Conservation (phyloP, 768 basidiomycete species). For the Psilocybe azurescens region DNA sequence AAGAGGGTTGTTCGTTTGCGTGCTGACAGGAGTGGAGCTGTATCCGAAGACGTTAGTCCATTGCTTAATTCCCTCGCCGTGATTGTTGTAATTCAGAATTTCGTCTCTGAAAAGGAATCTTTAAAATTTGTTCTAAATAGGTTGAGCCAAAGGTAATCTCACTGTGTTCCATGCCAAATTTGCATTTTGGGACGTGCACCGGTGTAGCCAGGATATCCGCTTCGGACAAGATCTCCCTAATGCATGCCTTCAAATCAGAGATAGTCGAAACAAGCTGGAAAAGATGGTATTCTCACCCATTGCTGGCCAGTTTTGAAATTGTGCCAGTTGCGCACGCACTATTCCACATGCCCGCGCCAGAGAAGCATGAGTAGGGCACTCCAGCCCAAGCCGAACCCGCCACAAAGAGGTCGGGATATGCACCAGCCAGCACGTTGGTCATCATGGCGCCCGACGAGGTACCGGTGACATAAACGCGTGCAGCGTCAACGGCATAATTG, state of each 20-base stretch:
- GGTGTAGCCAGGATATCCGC: constrained; percentile 62
- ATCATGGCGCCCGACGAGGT: constrained; percentile 64
- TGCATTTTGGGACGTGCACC: constrained; percentile 56
- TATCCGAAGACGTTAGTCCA: constrained; percentile 62
- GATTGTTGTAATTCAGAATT: constrained; percentile 55
- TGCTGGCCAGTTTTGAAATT: constrained; percentile 46
- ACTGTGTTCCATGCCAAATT: constrained; percentile 59
- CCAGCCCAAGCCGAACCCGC: constrained; percentile 57
- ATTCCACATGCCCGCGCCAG: constrained; percentile 53
- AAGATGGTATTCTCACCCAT: constrained; percentile 41
- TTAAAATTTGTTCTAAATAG: background rate
- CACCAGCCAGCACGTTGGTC: constrained; percentile 59
- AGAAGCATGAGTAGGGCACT: constrained; percentile 61
- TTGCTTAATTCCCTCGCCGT: constrained; percentile 55
- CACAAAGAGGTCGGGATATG: constrained; percentile 58
- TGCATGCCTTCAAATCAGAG: background rate
- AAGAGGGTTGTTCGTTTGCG: constrained; percentile 45
- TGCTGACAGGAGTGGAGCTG: constrained; percentile 43
- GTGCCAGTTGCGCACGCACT: constrained; percentile 48
- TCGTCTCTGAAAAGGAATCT: constrained; percentile 44
- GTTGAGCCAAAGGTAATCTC: constrained; percentile 1
- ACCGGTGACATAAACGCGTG: constrained; percentile 56
- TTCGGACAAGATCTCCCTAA: constrained; percentile 49
- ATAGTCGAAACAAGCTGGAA: background rate
- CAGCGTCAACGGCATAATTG: constrained; percentile 50